A percentile compares a stretch with the other conserved stretches of the same genome.
These are phyloP conservation scores for Theobroma grandiflorum DNA, from an alignment of 441 rosid species.

Conservation along the genomic window DNA sequence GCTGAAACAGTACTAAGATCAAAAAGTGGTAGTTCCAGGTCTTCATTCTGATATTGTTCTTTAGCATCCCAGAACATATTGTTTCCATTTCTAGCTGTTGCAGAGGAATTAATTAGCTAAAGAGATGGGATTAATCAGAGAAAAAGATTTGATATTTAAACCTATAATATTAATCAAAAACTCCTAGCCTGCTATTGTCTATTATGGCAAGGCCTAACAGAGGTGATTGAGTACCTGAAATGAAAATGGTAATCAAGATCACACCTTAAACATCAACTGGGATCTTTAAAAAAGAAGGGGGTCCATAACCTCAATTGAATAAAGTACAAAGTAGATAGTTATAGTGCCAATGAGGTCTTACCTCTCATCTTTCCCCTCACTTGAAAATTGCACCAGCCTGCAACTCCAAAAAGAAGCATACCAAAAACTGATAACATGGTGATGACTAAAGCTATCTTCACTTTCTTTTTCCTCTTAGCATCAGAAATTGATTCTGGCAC, in stretches of 20 bases:
- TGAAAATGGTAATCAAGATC: too few species aligned
- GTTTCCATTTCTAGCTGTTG: not conserved
- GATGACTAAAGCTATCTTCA: not conserved
- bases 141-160: too few species aligned
- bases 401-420: not conserved
- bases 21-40: not conserved
- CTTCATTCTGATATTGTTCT: too few species aligned
- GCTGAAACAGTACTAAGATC: not conserved
- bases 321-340: too few species aligned
- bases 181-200: too few species aligned
- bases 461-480: not conserved
- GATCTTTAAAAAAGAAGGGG: too few species aligned
- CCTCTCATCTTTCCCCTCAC: not conserved
- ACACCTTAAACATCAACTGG: too few species aligned
- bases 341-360: not conserved
- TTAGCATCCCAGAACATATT: not conserved
- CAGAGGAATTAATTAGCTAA: not conserved
- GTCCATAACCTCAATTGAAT: too few species aligned
- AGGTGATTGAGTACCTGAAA: too few species aligned
- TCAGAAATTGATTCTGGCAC: not conserved
- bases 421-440: not conserved
- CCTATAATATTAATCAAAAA: too few species aligned
- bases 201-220: too few species aligned
- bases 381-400: too few species aligned
- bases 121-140: not conserved